Evolutionary conservation across 2,329 filamentous ascomycete genomes (phyloP), one percentile per base, ranked within the genome.

Genomic region (Fusarium sp.): DNA sequence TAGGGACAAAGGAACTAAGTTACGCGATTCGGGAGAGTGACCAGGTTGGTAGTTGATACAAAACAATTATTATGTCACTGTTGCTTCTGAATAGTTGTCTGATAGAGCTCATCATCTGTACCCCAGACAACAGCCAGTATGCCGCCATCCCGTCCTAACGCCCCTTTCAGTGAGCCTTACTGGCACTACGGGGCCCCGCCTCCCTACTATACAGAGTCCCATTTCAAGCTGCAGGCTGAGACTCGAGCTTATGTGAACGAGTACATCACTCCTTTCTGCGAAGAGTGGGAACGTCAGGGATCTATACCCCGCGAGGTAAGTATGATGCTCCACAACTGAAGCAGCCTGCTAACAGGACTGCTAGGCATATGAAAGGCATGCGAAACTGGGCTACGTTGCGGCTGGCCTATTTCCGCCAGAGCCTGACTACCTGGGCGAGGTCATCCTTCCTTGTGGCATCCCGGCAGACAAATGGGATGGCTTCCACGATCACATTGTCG

Each of bases 141-240:
- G 34, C 34, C 34, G 8, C 34, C 34, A 36, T 36, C 34, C n/a
- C 34, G 34, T 16, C 34, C 34, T 9, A 36, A 36, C 34, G 44
- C 44, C 44, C 44, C 44, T 49, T 49, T 49, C 23, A 25, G 20
- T 6, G 58, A 60, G 13, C 58, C 58, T 33, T 20, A 31, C 3
- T 60, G 58, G 58, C 42, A 60, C 13, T 34, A 20, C 4, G 13
- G 34, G 6, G 8, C n/a, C 6, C 29, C 14, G 2, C 25, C 49
- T 10, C 87, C 88, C 0, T 90, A 90, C 78, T 91, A 91, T 81
- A 89, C 84, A 27, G 81, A 84, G 13, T 85, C 85, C 2, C 90
- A 91, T 74, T 83, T 84, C 31, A 79, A 77, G n/a, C 81, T 91
- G 2, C 86, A 87, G 56, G 81, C 85, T 36, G 81, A 80, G 4